A percentile compares a stretch with the other conserved stretches of the same genome.
Evolutionary conservation across 768 basidiomycete species (phyloP).

Genomic region (Sistotremastrum niveocremeum): DNA sequence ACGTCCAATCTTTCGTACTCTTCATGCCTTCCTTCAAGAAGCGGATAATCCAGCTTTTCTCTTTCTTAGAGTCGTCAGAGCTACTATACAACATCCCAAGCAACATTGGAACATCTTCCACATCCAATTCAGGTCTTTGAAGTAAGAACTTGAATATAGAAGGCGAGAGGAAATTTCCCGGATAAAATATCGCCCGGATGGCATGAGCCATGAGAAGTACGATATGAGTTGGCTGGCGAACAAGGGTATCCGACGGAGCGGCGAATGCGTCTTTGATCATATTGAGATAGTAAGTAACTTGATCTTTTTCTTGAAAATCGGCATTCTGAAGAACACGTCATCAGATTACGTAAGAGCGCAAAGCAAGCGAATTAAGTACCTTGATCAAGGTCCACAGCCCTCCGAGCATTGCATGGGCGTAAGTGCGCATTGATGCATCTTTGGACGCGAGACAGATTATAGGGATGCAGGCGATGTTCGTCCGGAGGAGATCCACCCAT

Average conservation of each 20-base stretch:
- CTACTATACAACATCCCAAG: constrained; percentile 78
- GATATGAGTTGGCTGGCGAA: constrained; percentile 60
- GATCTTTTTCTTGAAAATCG: constrained; percentile 66
- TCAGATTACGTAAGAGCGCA: neutral
- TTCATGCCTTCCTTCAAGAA: constrained; percentile 75
- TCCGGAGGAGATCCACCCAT: constrained; percentile 83
- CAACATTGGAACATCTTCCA: constrained; percentile 77
- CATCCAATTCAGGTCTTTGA: constrained; percentile 74
- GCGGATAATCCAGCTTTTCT: constrained; percentile 78
- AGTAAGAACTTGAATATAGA: constrained; percentile 77
- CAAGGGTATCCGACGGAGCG: constrained; percentile 22
- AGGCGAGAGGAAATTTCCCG: constrained; percentile 81
- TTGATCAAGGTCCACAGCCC: constrained; percentile 47
- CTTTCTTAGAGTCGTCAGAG: constrained; percentile 70
- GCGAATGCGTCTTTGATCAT: constrained; percentile 47
- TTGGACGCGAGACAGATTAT: constrained; percentile 62
- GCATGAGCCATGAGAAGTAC: constrained; percentile 77
- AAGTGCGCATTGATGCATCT: constrained; percentile 40
- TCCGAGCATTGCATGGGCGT: constrained; percentile 49
- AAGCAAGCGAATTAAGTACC: constrained; percentile 27
- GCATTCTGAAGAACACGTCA: constrained; percentile 23
- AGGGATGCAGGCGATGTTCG: constrained; percentile 62
- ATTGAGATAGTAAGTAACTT: constrained; percentile 57
- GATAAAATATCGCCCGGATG: constrained; percentile 70
- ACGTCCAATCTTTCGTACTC: constrained; percentile 64